Conservation (phyloP, 2,329 filamentous ascomycete genomes). For the Ophiostoma ips region DNA sequence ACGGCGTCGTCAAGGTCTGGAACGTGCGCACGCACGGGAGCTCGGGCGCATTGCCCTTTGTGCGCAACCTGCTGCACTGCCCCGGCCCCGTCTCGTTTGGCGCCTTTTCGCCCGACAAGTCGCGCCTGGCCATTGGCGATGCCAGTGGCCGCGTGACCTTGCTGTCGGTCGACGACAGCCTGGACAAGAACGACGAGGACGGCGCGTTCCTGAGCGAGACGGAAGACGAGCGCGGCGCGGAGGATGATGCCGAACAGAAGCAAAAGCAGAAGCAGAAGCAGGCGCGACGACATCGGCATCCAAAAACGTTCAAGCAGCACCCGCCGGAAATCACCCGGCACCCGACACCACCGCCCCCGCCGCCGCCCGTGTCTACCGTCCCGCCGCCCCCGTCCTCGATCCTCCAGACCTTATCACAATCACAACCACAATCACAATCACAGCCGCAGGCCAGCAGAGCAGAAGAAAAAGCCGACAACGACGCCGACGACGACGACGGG, state of each 20-base stretch:
- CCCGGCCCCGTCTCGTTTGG: constrained; percentile 44
- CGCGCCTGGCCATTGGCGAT: constrained; percentile 44
- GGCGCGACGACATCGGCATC: background rate
- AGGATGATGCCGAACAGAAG: background rate
- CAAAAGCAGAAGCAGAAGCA: too few relatives aligned
- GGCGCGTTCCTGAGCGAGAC: constrained; percentile 10
- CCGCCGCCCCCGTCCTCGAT: background rate
- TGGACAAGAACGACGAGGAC: constrained; percentile 17
- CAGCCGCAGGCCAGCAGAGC: too few relatives aligned
- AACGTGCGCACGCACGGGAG: constrained; percentile 33
- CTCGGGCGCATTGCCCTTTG: constrained; percentile 22
- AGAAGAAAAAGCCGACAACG: background rate
- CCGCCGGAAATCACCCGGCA: constrained; percentile 34
- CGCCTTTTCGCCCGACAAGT: constrained; percentile 41
- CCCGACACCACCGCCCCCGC: constrained; percentile 31
- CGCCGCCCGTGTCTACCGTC: background rate
- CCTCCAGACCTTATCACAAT: background rate
- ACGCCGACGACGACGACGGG: constrained; percentile 14
- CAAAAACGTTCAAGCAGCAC: constrained; percentile 28
- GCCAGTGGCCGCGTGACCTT: constrained; percentile 46
- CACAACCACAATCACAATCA: too few relatives aligned
- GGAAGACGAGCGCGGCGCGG: background rate
- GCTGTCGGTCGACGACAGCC: constrained; percentile 31
- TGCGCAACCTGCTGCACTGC: constrained; percentile 39
- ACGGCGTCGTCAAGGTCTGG: constrained; percentile 50